Base-by-base conservation (phyloP, 192 early-diverging fungal species). In the Chytriomyces sp. region DNA sequence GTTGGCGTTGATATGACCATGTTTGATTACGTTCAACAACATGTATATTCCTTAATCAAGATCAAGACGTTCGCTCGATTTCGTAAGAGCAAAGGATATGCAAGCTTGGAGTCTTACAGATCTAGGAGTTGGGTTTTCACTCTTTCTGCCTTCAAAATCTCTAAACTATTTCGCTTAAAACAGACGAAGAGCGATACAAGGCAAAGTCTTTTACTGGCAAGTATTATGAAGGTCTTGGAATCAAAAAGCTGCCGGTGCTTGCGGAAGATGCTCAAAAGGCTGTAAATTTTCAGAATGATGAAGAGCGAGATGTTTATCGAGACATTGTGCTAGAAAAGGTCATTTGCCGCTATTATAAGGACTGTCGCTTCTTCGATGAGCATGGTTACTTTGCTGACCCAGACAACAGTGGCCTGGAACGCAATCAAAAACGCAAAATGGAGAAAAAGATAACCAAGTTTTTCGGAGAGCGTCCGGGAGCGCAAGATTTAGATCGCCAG, bases 1-100 rank as follows among this genome's bases (percentile, higher is more conserved):
- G 39, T 39, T n/a, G 60, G 14, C 28, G 64, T 85, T 56, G 88
- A 87, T 39, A 79, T 83, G 31, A 85, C 81, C 65, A 84, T 93
- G 61, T 95, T 91, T 81, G 93, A 95, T 77, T 90, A 91, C 58
- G 90, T 90, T 0, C 88, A 93, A 75, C 86, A 91, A 54, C 87
- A 91, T 49, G 81, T 90, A 2, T 92, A 92, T 39, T 86, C 87
- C 30, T 81, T 89, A 41, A 76, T 95, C 58, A 94, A 93, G 60
- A 86, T 86, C 26, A 90, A 91, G 62, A 85, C 89, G 19, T 84
- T 90, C 68, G 62, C 85, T 17, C 78, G 91, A 22, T 95, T 90
- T 54, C 92, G 94, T 77, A 78, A 84, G 40, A 85, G 82, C 52
- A 30, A 70, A 10, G 78, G 80, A 32, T 88, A 80, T 76, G 73